phyloP scores from a whole-genome alignment of 352 stramenopile species.

The Phytophthora hybrid region DNA sequence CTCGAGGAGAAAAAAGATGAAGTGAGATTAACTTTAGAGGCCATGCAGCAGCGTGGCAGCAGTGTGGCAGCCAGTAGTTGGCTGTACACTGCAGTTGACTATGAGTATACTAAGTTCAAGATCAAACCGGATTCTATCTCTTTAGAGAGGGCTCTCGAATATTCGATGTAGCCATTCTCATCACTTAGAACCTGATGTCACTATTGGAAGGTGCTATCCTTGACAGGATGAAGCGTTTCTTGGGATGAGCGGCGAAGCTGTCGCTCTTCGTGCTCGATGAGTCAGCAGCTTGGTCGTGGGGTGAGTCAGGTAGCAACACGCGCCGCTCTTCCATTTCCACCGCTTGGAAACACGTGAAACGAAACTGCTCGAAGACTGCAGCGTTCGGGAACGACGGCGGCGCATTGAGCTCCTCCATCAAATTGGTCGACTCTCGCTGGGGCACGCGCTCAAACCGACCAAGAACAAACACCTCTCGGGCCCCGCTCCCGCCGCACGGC shows the following conservation, averaged over 20 bases:
- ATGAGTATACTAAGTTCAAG: no score
- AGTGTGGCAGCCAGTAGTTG: no score
- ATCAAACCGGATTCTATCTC: no score
- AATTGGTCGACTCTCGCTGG: slow-evolving; percentile 63
- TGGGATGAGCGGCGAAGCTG: neutral
- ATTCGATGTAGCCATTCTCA: no score
- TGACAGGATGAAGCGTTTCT: slow-evolving; percentile 38
- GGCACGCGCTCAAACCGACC: slow-evolving; percentile 84
- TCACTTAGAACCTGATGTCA: no score
- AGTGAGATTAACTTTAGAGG: neutral
- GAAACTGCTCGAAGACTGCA: slow-evolving; percentile 75
- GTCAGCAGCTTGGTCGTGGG: slow-evolving; percentile 9
- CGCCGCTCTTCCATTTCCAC: slow-evolving; percentile 84
- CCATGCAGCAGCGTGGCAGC: no score
- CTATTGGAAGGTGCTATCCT: no score
- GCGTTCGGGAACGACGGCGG: slow-evolving; percentile 57
- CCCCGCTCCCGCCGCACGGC: slow-evolving; percentile 48
- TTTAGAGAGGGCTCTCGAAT: no score
- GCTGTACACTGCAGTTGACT: no score
- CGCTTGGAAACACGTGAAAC: slow-evolving; percentile 81
- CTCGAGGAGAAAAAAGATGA: neutral
- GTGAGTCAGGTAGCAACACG: slow-evolving; percentile 34
- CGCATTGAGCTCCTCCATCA: slow-evolving; percentile 50
- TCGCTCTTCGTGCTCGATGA: slow-evolving; percentile 3
- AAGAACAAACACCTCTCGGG: slow-evolving; percentile 75